Conservation (phyloP, 2,329 filamentous ascomycete species). For the Fusarium nematophilum region DNA sequence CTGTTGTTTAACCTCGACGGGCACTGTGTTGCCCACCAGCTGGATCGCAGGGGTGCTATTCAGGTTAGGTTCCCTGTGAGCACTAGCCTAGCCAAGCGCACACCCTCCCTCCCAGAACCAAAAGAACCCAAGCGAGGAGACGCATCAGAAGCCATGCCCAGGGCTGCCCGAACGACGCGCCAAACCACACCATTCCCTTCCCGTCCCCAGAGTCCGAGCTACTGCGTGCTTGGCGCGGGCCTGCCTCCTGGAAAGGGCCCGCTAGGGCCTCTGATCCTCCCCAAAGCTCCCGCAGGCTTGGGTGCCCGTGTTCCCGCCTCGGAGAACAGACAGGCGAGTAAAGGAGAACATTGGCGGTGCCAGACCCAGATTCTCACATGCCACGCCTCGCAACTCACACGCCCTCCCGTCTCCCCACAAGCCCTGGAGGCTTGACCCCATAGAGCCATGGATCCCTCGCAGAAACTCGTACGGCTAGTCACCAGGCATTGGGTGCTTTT, state of each 20-base stretch:
- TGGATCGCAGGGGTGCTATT: slow-evolving; percentile 21
- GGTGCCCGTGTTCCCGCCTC: neutral
- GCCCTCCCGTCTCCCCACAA: slow-evolving; percentile 21
- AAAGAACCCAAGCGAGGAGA: slow-evolving; percentile 29
- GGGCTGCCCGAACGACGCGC: slow-evolving; percentile 9
- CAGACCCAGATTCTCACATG: slow-evolving; percentile 8
- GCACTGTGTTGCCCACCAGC: slow-evolving; percentile 15
- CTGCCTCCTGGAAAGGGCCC: slow-evolving; percentile 24
- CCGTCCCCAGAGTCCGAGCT: slow-evolving; percentile 36
- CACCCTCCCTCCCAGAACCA: slow-evolving; percentile 15
- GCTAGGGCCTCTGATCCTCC: neutral
- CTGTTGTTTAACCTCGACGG: slow-evolving; percentile 26
- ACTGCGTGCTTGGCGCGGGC: slow-evolving; percentile 31
- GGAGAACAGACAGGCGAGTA: too few species aligned
- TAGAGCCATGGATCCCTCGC: slow-evolving; percentile 19
- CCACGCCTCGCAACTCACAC: slow-evolving; percentile 10
- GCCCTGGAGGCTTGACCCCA: slow-evolving; percentile 22
- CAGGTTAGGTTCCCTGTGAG: slow-evolving; percentile 36
- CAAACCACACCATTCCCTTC: slow-evolving; percentile 39
- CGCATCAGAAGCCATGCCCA: neutral
- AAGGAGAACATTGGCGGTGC: too few species aligned
- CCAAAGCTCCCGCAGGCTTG: neutral
- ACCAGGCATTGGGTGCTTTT: slow-evolving; percentile 26
- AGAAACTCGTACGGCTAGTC: slow-evolving; percentile 38
- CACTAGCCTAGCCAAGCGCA: slow-evolving; percentile 14